A percentile compares a stretch with the other conserved stretches of the same genome.
These are phyloP conservation scores for Ceratobasidium sp. DNA, from an alignment of 1,284 basidiomycete genomes.

Conservation along the genomic window DNA sequence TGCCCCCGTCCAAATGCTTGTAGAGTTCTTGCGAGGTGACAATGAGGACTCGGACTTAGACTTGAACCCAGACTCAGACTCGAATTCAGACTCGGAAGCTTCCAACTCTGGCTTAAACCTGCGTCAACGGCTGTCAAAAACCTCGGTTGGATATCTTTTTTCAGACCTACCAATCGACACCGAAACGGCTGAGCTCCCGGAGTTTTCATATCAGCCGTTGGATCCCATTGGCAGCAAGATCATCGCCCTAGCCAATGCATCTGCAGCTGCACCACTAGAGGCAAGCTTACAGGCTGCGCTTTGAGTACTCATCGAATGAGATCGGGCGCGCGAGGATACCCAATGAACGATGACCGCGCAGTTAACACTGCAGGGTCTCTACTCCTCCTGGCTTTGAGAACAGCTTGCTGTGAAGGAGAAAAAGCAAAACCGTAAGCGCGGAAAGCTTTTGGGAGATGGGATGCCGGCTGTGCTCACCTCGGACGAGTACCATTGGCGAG, in stretches of 20 bases:
- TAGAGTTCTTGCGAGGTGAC: slow-evolving; percentile 42
- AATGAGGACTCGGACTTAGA: slow-evolving; percentile 46
- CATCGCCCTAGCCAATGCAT: too few species aligned
- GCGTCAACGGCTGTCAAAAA: neutral
- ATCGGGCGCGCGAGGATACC: neutral
- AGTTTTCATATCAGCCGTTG: too few species aligned
- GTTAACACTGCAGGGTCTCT: neutral
- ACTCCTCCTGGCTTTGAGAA: neutral
- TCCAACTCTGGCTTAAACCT: slow-evolving; percentile 25
- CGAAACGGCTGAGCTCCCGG: too few species aligned
- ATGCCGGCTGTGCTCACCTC: slow-evolving; percentile 14
- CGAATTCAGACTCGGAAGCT: too few species aligned
- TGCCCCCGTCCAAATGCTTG: neutral
- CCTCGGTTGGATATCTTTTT: neutral
- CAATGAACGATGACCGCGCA: neutral
- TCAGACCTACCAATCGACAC: too few species aligned
- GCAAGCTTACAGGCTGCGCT: neutral
- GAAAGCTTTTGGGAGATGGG: slow-evolving; percentile 1
- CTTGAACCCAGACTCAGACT: too few species aligned
- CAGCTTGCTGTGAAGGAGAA: neutral
- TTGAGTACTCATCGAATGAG: neutral
- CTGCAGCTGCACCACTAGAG: too few species aligned
- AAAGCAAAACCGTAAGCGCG: neutral
- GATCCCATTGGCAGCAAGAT: too few species aligned
- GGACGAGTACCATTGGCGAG: neutral